Evolutionary conservation across 2,329 filamentous ascomycete species (phyloP).

Genomic region (Pseudocercospora eumusae): DNA sequence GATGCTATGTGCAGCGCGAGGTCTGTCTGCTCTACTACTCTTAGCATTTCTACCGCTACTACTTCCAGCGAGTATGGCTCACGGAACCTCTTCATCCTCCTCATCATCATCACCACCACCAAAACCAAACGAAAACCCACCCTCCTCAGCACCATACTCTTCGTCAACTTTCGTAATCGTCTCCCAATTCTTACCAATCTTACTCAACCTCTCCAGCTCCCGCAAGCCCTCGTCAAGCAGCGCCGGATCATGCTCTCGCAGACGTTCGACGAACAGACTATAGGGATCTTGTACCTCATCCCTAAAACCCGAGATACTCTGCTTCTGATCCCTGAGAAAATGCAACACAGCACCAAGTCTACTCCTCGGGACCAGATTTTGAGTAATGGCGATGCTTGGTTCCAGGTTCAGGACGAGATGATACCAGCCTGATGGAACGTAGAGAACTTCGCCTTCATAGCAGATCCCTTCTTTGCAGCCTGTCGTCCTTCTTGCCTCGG

Average conservation of each 20-base stretch:
- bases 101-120: conserved; percentile 54
- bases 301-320: conserved; percentile 85
- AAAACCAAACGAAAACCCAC: conserved; percentile 64
- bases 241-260: conserved; percentile 64
- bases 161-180: conserved; percentile 64
- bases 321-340: conserved; percentile 78
- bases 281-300: conserved; percentile 71
- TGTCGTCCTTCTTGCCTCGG: conserved; percentile 71
- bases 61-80: no score
- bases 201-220: conserved; percentile 63
- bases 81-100: conserved; percentile 38
- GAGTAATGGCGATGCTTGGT: conserved; percentile 81
- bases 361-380: conserved; percentile 84
- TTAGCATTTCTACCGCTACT: no score
- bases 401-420: conserved; percentile 91
- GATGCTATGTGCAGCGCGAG: no score
- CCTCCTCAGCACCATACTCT: conserved; percentile 47
- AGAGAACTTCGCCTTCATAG: conserved; percentile 77
- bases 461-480: conserved; percentile 88
- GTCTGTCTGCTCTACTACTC: no score
- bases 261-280: conserved; percentile 69
- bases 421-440: conserved; percentile 96
- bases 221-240: conserved; percentile 66
- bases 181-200: conserved; percentile 82
- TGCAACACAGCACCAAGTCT: conserved; percentile 73